These are phyloP conservation scores for Sordariomycetes sp. DNA, from an alignment of 2,329 filamentous ascomycete genomes.

Conservation along the genomic window DNA sequence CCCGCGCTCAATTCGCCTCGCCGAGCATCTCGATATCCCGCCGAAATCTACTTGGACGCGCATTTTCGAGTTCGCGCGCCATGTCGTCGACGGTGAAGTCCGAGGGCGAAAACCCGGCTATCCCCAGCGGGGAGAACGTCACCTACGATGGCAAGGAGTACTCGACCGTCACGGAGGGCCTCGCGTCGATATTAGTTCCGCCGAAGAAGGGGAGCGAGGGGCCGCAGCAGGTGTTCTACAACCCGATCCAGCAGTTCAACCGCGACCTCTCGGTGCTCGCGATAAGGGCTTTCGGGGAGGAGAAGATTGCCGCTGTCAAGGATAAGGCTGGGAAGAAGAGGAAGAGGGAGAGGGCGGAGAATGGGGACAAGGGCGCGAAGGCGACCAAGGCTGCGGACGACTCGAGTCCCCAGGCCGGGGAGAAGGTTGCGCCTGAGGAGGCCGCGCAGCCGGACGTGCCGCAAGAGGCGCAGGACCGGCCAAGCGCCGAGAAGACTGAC, in stretches of 20 bases:
- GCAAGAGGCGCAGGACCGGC: background rate
- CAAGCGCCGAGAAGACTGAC: background rate
- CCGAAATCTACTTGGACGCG: background rate
- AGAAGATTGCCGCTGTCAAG: constrained; percentile 20
- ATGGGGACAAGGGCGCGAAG: constrained; percentile 27
- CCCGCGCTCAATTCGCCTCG: background rate
- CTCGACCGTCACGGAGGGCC: constrained; percentile 38
- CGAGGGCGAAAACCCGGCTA: background rate
- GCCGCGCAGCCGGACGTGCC: background rate
- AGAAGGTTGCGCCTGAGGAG: background rate
- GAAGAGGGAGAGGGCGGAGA: constrained; percentile 25
- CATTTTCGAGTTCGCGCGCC: background rate
- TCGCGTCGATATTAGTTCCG: constrained; percentile 42
- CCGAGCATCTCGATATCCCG: background rate
- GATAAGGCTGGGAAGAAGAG: constrained; percentile 18
- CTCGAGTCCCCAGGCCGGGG: constrained; percentile 1
- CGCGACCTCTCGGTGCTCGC: constrained; percentile 86
- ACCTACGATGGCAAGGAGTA: constrained; percentile 30
- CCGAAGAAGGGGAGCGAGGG: constrained; percentile 33
- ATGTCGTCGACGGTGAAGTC: background rate
- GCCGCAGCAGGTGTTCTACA: constrained; percentile 75
- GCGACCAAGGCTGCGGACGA: constrained; percentile 11
- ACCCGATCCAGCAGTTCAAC: constrained; percentile 98
- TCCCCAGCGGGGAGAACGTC: background rate
- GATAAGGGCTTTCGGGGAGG: constrained; percentile 63